These are phyloP conservation scores for Rhynchospora pubera DNA, from an alignment of 176 grass and related monocot genomes.

Conservation along the genomic window DNA sequence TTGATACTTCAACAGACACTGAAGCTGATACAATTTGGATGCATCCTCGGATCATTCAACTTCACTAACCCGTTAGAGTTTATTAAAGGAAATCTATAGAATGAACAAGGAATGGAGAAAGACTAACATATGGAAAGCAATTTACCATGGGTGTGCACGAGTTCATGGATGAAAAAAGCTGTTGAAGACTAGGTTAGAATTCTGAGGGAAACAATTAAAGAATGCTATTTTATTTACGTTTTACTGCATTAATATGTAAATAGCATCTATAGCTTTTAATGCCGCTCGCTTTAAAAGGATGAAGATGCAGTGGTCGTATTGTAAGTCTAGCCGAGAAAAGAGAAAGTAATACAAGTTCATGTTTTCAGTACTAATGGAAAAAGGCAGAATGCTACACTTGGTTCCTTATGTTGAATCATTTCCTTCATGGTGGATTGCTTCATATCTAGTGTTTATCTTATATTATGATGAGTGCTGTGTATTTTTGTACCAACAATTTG, in stretches of 20 bases:
- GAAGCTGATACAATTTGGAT: slow-evolving; percentile 22
- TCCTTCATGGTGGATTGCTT: not conserved
- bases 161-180: not conserved
- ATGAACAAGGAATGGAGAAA: not conserved
- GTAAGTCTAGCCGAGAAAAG: not conserved
- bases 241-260: slow-evolving; percentile 5
- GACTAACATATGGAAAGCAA: not conserved
- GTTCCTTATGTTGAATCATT: not conserved
- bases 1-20: not conserved
- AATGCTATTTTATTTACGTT: not conserved
- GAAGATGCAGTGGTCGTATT: slow-evolving; percentile 24
- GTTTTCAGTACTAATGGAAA: slow-evolving; percentile 12
- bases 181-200: not conserved
- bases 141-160: not conserved
- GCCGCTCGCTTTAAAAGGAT: slow-evolving; percentile 22
- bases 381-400: not conserved
- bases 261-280: slow-evolving; percentile 21
- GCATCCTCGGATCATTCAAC: slow-evolving; percentile 21
- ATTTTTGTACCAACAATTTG: not conserved
- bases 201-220: not conserved
- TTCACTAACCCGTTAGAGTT: not conserved
- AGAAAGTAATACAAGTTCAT: slow-evolving; percentile 11
- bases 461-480: not conserved
- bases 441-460: not conserved
- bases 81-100: not conserved